phyloP scores from a whole-genome alignment of 495 filamentous ascomycete genomes.

The Podospora appendiculata region DNA sequence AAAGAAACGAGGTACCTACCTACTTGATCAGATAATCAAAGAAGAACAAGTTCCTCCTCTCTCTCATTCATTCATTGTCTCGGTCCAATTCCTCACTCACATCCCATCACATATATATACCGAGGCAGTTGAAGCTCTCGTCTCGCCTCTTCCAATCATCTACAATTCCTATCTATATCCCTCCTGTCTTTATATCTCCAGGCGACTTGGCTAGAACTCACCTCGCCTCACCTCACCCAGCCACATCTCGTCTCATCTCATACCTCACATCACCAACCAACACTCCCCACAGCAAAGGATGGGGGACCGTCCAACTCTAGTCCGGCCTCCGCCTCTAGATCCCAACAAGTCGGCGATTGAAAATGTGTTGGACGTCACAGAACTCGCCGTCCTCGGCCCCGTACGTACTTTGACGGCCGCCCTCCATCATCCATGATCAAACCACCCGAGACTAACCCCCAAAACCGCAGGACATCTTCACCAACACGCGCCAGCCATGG shows the following conservation, averaged over 20 bases:
- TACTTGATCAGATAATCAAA: no score
- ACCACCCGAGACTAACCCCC: conserved; percentile 2
- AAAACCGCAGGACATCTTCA: conserved; percentile 67
- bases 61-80: no score
- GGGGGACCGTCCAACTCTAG: conserved; percentile 46
- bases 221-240: no score
- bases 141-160: no score
- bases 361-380: conserved; percentile 78
- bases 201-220: neutral
- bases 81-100: neutral
- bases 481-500: conserved; percentile 84
- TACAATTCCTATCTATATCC: no score
- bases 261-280: no score
- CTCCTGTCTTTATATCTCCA: neutral
- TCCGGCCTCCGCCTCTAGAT: conserved; percentile 66
- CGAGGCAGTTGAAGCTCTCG: no score
- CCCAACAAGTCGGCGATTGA: conserved; percentile 73
- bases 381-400: conserved; percentile 70
- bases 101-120: neutral
- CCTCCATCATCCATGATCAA: neutral
- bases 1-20: no score
- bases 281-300: no score
- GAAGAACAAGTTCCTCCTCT: no score
- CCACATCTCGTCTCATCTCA: no score
- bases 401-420: conserved; percentile 32